Base-by-base conservation (phyloP, 148 eudicot genomes). In the Nepenthes mirabilis region DNA sequence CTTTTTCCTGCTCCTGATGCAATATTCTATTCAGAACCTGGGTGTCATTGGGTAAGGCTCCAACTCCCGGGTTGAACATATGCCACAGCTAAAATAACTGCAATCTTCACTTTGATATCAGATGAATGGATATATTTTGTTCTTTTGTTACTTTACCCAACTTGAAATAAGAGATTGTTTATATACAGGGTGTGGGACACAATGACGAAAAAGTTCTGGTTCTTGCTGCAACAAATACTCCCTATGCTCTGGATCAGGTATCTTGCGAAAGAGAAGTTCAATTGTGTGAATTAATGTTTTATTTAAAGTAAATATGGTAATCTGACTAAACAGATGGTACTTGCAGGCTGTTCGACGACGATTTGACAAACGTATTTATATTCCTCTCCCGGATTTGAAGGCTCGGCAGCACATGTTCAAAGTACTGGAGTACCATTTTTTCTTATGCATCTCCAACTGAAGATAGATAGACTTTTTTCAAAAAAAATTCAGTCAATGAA, bases 371-470 rank as follows among this genome's bases (percentile, higher is more conserved):
- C 94, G 98, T 62, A 91, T 91, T 50, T 88, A 91, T 68, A 91
- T 91, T 74, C 98, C 98, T 35, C 98, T 91, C 23, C 96, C 98
- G 36, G 98, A 91, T 69, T 55, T 61, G 14, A 88, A 91, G 85
- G 98, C 98, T 59, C 82, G 95, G n/a, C 98, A 88, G 43, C 98
- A 91, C 68, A 91, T 91, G 88, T 91, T 91, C 74, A 91, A 91
- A 71, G 98, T 91, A 72, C 62, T 65, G 14, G 37, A 47, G 33
- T 51, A 51, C 33, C 62, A 14, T 10, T 55, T 67, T 14, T 14
- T 63, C 47, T 47, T 34, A 32, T 47, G 47, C 57, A 2, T 37
- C 32, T 9, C 8, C 45, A 40, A 40, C 0, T 40, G 45, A 40
- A 40, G 45, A 40, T 3, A 40, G 45, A 5, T 49, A 49, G 6